Conservation (phyloP, 306 rosid genomes). For the Pyrus pyrifolia region DNA sequence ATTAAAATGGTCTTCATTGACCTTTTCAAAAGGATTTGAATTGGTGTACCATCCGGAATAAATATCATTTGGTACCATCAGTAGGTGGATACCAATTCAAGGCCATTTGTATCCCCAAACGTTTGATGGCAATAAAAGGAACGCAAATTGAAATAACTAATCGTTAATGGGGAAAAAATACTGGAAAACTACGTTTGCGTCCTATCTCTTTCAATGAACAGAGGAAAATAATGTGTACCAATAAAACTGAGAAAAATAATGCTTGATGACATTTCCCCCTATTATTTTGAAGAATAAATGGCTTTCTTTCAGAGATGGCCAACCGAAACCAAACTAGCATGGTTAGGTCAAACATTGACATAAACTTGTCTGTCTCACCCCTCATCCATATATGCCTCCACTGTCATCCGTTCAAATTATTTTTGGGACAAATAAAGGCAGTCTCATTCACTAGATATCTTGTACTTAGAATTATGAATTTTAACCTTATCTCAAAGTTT, state of each 20-base stretch:
- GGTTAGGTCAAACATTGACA: conserved; percentile 34
- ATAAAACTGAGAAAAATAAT: neutral
- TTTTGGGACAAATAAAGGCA: too few relatives aligned
- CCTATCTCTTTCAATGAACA: conserved; percentile 5
- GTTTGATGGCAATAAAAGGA: too few relatives aligned
- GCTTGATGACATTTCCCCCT: neutral
- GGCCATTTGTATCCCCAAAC: too few relatives aligned
- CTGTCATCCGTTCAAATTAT: too few relatives aligned
- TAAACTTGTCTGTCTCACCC: conserved; percentile 20
- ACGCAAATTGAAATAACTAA: neutral
- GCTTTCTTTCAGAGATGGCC: conserved; percentile 31
- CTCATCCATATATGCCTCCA: neutral
- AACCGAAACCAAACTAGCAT: conserved; percentile 52
- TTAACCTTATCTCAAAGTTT: too few relatives aligned
- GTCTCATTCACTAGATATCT: too few relatives aligned
- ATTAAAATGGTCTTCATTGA: too few relatives aligned
- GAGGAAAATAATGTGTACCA: neutral
- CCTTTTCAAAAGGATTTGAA: too few relatives aligned
- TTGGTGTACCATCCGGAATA: too few relatives aligned
- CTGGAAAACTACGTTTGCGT: neutral
- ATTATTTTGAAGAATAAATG: conserved; percentile 9
- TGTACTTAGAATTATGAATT: too few relatives aligned
- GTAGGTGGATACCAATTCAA: too few relatives aligned
- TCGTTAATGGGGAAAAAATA: neutral
- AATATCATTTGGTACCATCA: too few relatives aligned